These are phyloP conservation scores for Geotrichum fermentans DNA, from an alignment of 1,139 yeast genomes.

Conservation along the genomic window DNA sequence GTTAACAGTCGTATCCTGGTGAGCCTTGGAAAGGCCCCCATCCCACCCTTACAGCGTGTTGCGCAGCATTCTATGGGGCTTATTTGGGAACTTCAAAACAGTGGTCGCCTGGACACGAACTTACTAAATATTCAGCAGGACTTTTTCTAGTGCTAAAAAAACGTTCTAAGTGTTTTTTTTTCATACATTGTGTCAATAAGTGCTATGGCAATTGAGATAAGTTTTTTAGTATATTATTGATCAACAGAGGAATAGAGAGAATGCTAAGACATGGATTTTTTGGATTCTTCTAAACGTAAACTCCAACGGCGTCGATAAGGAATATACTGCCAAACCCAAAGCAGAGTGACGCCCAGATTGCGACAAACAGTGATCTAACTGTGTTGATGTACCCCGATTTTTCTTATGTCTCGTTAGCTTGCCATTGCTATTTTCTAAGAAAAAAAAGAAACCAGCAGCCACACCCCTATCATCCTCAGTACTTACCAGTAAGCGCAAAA, in stretches of 20 bases:
- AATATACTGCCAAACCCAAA: slow-evolving; percentile 40
- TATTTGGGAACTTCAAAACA: slow-evolving; percentile 36
- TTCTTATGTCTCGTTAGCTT: no score
- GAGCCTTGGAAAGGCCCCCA: slow-evolving; percentile 42
- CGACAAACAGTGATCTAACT: slow-evolving; percentile 25
- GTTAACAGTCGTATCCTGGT: slow-evolving; percentile 44
- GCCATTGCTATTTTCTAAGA: no score
- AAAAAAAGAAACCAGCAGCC: not conserved
- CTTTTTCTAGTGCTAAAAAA: slow-evolving; percentile 27
- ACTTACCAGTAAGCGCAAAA: slow-evolving; percentile 17
- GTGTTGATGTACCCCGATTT: slow-evolving; percentile 25
- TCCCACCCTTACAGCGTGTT: slow-evolving; percentile 39
- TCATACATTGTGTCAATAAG: slow-evolving; percentile 22
- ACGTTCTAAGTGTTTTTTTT: slow-evolving; percentile 21
- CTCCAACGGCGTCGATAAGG: slow-evolving; percentile 39
- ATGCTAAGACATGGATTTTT: no score
- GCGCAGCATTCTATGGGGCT: slow-evolving; percentile 37
- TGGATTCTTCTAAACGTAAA: slow-evolving; percentile 32
- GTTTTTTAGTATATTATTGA: slow-evolving; percentile 19
- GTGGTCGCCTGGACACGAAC: slow-evolving; percentile 32
- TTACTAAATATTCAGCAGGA: slow-evolving; percentile 39
- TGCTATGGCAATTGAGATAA: slow-evolving; percentile 8
- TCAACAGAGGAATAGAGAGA: slow-evolving; percentile 21
- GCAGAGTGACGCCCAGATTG: slow-evolving; percentile 33
- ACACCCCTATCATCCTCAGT: no score